Base-by-base conservation (phyloP, 139 green algal species). In the Ettlia oleoabundans region DNA sequence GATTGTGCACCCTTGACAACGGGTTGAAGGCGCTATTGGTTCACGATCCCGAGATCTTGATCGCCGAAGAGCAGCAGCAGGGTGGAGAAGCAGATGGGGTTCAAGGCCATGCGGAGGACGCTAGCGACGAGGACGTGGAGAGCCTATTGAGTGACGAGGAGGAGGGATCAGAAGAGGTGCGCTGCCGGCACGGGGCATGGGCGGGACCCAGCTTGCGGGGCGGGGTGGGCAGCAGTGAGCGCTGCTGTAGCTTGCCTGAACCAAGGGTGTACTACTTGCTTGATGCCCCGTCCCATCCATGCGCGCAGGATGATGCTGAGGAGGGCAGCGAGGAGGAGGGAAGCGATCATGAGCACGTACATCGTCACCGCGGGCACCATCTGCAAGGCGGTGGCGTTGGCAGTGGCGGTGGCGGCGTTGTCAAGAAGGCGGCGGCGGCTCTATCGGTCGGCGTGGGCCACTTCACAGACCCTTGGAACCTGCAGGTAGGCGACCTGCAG, bases 31-130 rank as follows among this genome's bases (percentile, higher is more conserved):
- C 90, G 9, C 72, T 99, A 42, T 83, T 99, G 7, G 96, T 99
- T 32, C 88, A 92, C 81, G 96, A 99, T 75, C 94, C 94, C 0
- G 90, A 98, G 40, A 97, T 99, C n/a, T n/a, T n/a, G n/a, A n/a
- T n/a, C n/a, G n/a, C n/a, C n/a, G n/a, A n/a, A n/a, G n/a, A n/a
- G n/a, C n/a, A n/a, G n/a, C 37, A 41, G n/a, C 2, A 43, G 64
- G 32, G 73, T 74, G 9, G 72, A 89, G 22, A 66, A 89, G 1
- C 78, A 84, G 4, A 69, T 13, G 13, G 26, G 8, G 55, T 32
- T 28, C 55, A 32, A 9, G 18, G 30, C 18, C 55, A 88, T 33
- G 80, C 82, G 4, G 69, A 74, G 43, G 66, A 81, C 19, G 58
- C 79, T 1, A 83, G 84, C 28, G 90, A 90, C 3, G 88, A 92